A percentile compares a stretch with the other conserved stretches of the same genome.
Conservation (phyloP, 1,284 basidiomycete species). For the Ustilago loliicola region DNA sequence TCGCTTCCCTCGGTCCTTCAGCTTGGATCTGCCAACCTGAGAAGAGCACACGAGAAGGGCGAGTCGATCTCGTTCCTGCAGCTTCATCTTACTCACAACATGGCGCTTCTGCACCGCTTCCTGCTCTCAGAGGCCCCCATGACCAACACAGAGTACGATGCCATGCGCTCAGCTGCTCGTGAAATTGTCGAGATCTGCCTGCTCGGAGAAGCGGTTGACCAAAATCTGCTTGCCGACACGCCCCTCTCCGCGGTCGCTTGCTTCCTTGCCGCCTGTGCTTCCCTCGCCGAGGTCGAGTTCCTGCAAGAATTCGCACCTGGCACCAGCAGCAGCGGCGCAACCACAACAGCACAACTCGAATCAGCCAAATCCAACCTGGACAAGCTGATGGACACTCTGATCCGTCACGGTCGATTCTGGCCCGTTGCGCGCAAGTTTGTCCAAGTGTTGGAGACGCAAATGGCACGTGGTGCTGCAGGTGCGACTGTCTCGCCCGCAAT, state of each 20-base stretch:
- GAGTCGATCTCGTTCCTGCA: slow-evolving; percentile 41
- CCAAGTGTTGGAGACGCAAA: slow-evolving; percentile 25
- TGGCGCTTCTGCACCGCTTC: slow-evolving; percentile 35
- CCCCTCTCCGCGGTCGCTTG: slow-evolving; percentile 30
- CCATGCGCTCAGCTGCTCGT: slow-evolving; percentile 32
- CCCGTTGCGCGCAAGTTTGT: slow-evolving; percentile 27
- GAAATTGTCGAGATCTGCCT: slow-evolving; percentile 38
- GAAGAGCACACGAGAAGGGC: slow-evolving; percentile 24
- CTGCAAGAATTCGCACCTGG: slow-evolving; percentile 15
- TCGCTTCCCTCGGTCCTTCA: slow-evolving; percentile 37
- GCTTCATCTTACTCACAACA: slow-evolving; percentile 44
- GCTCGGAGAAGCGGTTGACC: slow-evolving; percentile 28
- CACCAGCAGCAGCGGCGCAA: background rate
- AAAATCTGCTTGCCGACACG: slow-evolving; percentile 31
- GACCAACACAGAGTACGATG: slow-evolving; percentile 32
- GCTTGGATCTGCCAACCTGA: slow-evolving; percentile 27
- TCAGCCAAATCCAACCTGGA: slow-evolving; percentile 15
- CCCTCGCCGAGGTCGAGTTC: slow-evolving; percentile 32
- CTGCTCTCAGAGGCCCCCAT: slow-evolving; percentile 22
- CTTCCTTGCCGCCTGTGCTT: slow-evolving; percentile 34
- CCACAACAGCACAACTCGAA: slow-evolving; percentile 12
- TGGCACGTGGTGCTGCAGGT: background rate
- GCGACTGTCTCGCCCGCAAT: slow-evolving; percentile 6
- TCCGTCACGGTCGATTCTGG: slow-evolving; percentile 35
- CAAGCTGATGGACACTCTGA: slow-evolving; percentile 24